Base-by-base conservation (phyloP, 2,329 filamentous ascomycete genomes). In the Dactylellina parvicollis region DNA sequence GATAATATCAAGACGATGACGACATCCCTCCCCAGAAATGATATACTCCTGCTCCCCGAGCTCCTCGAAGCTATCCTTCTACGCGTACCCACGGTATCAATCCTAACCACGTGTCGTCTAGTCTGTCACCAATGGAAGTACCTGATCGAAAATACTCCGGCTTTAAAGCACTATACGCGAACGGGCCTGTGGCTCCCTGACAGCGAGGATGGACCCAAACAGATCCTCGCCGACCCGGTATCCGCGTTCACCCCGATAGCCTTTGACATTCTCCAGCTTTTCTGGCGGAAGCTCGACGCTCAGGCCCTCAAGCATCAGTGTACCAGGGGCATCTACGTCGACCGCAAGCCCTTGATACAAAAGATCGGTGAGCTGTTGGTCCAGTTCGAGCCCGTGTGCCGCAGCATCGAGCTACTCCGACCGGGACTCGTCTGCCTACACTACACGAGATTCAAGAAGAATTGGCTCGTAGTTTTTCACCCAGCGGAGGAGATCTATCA, bases 181-280 rank as follows among this genome's bases (percentile, higher is more conserved):
- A 67, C 62, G 10, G 62, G 62, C 10, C 34, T 67, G 12, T 67
- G 62, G 62, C 24, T 67, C 7, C 62, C 62, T 2, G 54, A 59
- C 32, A 22, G 4, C 47, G 59, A 59, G 52, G 14, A 34, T 10
- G 26, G n/a, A 32, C 22, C 38, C 22, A 5, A 22, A 18, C 62
- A 59, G 16, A 30, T 24, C 8, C 52, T 67, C n/a, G 22, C n/a
- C 26, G 62, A 67, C 3, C 34, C 44, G 1, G 28, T 26, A 16
- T 44, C 16, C 26, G 62, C 62, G 4, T 59, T 67, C 52, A 67
- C 62, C 2, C 62, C 62, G 8, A 52, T 67, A 42, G 42, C 52
- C 22, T 22, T 67, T 4, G 62, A 67, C n/a, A 22, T 67, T 0
- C 44, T 67, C n/a, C 52, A 67, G 22, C 28, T 67, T 0, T 67